Base-by-base conservation (phyloP, 2,329 filamentous ascomycete species). In the Amphichorda felina region DNA sequence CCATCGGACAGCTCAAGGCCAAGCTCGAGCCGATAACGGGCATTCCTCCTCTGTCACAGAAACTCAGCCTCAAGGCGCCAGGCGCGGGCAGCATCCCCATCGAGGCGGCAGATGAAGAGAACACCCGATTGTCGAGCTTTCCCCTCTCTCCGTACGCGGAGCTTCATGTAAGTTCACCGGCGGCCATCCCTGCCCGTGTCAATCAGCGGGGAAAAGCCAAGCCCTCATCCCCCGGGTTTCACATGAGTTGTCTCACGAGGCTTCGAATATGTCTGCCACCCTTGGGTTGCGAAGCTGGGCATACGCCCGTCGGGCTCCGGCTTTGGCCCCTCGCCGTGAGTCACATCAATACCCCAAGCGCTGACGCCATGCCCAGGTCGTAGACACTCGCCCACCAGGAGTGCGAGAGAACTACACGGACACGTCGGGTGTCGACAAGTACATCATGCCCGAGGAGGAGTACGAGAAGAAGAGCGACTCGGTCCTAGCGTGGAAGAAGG, bases 21-120 rank as follows among this genome's bases (percentile, higher is more conserved):
- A 93, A 91, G 58, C 77, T 98, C 35, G 89, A 96, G 60, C 82
- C 86, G 41, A 79, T 96, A 60, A 96, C 89, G 2, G 91, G 91
- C 41, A 78, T 96, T 26, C 89, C 91, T 13, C 83, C 88, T 9
- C 72, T 71, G 21, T 77, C 71, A 40, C 91, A 96, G 57, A 75
- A 68, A 42, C 70, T 98, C 41, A 77, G 68, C 21, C 66, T 95
- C 52, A 83, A 79, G 54, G 64, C 77, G 13, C 59, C 63, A 38
- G 53, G 53, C 24, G 69, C 75, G 47, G 67, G 41, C 66, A 67
- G 41, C 68, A 28, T 84, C 44, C 58, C 79, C 35, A 65, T 93
- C 47, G 70, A 79, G 49, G 79, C 79, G 30, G 63, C 68, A 27
- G 74, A 88, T 50, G 86, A 95, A 57, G 84, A 93, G 41, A 64